These are phyloP conservation scores for Pythium aristosporum DNA, from an alignment of 352 stramenopile species.

Conservation along the genomic window DNA sequence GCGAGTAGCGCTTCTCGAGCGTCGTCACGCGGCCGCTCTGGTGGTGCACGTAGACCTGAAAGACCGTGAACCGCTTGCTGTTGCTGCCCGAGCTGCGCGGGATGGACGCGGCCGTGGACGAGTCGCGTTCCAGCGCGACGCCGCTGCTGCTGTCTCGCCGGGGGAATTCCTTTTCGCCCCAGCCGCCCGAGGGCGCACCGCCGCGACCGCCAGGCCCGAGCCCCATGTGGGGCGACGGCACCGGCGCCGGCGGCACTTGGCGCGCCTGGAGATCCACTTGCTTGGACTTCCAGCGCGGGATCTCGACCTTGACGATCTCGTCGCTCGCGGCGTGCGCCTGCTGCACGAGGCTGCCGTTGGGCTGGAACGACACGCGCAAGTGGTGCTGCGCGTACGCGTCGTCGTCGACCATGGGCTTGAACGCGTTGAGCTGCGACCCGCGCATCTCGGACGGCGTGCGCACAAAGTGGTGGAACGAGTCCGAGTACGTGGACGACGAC, in stretches of 20 bases:
- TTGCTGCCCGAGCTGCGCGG: slow-evolving; percentile 10
- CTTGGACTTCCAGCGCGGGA: slow-evolving; percentile 65
- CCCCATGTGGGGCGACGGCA: slow-evolving; percentile 1
- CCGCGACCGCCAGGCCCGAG: slow-evolving; percentile 7
- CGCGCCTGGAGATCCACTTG: slow-evolving; percentile 34
- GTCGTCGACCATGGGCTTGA: slow-evolving; percentile 17
- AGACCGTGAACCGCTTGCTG: slow-evolving; percentile 76
- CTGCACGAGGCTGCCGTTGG: slow-evolving; percentile 24
- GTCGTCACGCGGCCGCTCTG: slow-evolving; percentile 58
- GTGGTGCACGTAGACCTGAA: slow-evolving; percentile 77
- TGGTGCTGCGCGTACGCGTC: slow-evolving; percentile 28
- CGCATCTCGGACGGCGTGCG: slow-evolving; percentile 25
- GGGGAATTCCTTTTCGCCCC: slow-evolving; percentile 32
- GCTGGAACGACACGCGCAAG: slow-evolving; percentile 35
- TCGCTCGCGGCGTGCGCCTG: slow-evolving; percentile 30
- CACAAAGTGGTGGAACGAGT: slow-evolving; percentile 25
- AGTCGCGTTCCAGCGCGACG: slow-evolving; percentile 17
- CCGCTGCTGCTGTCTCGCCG: slow-evolving; percentile 59
- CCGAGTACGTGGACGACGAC: slow-evolving; percentile 26
- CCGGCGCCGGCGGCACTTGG: slow-evolving; percentile 1
- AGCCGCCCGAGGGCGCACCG: slow-evolving; percentile 19
- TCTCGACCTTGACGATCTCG: slow-evolving; percentile 74
- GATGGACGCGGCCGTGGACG: not conserved
- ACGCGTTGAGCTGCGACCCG: slow-evolving; percentile 15
- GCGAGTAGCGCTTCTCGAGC: slow-evolving; percentile 77